Conservation (phyloP, 2,329 filamentous ascomycete species). For the Colletotrichum liaoningense region DNA sequence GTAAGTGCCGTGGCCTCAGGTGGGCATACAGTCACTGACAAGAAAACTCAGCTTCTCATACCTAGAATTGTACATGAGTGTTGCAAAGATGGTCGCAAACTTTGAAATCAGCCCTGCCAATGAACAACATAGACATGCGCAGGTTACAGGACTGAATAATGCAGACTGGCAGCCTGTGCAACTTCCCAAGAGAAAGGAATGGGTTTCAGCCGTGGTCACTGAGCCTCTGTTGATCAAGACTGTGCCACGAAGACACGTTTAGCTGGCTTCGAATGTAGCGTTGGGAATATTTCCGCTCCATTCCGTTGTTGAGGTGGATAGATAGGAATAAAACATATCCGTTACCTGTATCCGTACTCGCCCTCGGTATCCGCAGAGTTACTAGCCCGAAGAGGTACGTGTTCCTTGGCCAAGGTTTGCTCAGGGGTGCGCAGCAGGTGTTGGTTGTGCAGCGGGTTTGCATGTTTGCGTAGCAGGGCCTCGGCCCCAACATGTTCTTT, state of each 20-base stretch:
- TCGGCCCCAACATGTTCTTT: not conserved
- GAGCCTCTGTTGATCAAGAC: not conserved
- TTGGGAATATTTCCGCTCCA: too few relatives aligned
- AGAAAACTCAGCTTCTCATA: constrained; percentile 8
- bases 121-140: not conserved
- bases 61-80: not conserved
- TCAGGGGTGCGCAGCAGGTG: not conserved
- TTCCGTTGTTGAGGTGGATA: too few relatives aligned
- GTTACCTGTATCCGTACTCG: too few relatives aligned
- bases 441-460: not conserved
- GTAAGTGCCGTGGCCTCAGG: constrained; percentile 33
- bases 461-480: not conserved
- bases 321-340: too few relatives aligned
- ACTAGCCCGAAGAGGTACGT: too few relatives aligned
- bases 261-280: too few relatives aligned
- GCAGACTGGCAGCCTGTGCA: constrained; percentile 36
- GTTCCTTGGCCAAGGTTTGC: too few relatives aligned
- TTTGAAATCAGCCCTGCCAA: not conserved
- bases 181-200: constrained; percentile 38
- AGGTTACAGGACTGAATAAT: not conserved
- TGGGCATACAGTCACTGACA: accelerated
- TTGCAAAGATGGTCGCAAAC: not conserved
- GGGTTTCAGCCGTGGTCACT: constrained; percentile 38
- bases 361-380: too few relatives aligned
- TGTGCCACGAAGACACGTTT: not conserved